Evolutionary conservation across 805 yeast species (phyloP).

Genomic region (Pichia heedii): DNA sequence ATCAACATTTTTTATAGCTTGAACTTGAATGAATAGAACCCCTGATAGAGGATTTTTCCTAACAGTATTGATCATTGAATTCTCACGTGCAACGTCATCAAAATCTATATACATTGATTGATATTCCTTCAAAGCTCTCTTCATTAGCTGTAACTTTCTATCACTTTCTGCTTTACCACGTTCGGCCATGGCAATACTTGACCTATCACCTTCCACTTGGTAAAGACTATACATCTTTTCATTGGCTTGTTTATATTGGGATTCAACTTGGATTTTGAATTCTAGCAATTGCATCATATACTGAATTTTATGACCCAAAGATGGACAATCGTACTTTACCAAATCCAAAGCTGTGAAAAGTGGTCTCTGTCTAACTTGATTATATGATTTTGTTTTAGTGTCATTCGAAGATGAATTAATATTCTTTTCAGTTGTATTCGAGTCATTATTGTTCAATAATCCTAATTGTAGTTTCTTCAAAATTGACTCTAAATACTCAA

Average conservation of each 20-base stretch:
- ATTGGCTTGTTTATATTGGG: slow-evolving; percentile 87
- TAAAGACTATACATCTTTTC: slow-evolving; percentile 82
- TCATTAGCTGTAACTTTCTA: slow-evolving; percentile 75
- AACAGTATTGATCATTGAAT: slow-evolving; percentile 57
- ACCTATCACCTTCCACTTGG: slow-evolving; percentile 83
- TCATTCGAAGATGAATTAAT: neutral
- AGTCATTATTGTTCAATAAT: neutral
- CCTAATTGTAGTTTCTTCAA: slow-evolving; percentile 47
- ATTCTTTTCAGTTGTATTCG: neutral
- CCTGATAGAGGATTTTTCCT: slow-evolving; percentile 85
- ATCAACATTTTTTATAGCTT: slow-evolving; percentile 80
- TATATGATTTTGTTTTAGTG: slow-evolving; percentile 1
- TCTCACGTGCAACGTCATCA: slow-evolving; percentile 58
- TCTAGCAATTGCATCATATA: slow-evolving; percentile 92
- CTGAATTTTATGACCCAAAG: slow-evolving; percentile 88
- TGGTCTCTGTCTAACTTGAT: slow-evolving; percentile 25
- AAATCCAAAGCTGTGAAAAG: slow-evolving; percentile 67
- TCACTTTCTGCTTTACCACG: slow-evolving; percentile 79
- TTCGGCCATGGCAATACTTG: slow-evolving; percentile 79
- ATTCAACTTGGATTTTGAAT: slow-evolving; percentile 88
- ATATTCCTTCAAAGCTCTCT: slow-evolving; percentile 76
- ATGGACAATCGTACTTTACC: slow-evolving; percentile 87
- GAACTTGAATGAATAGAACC: slow-evolving; percentile 58
- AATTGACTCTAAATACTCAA: slow-evolving; percentile 77
- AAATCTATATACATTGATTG: slow-evolving; percentile 77